These are phyloP conservation scores for Codiaeum variegatum DNA, from an alignment of 441 rosid genomes.

Conservation along the genomic window DNA sequence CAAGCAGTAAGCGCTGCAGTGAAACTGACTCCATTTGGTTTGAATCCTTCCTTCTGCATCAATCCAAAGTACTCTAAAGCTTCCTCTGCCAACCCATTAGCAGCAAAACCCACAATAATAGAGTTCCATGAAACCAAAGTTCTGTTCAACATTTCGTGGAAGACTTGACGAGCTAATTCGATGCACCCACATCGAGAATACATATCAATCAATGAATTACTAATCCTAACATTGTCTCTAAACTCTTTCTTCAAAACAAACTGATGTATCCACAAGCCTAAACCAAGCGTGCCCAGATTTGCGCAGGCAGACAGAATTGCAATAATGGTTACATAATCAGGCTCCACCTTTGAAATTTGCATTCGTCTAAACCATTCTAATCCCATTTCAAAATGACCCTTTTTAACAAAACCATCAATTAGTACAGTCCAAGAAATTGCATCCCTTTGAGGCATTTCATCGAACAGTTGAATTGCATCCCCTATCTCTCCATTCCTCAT, in stretches of 20 bases:
- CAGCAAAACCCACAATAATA: constrained; percentile 61
- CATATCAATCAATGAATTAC: constrained; percentile 65
- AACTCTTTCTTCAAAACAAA: constrained; percentile 44
- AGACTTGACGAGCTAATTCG: constrained; percentile 56
- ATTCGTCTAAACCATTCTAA: constrained; percentile 58
- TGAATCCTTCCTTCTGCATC: constrained; percentile 60
- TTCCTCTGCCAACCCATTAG: constrained; percentile 55
- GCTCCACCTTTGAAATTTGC: constrained; percentile 46
- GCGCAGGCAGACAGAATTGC: constrained; percentile 61
- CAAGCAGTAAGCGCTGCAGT: constrained; percentile 80
- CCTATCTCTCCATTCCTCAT: constrained; percentile 42
- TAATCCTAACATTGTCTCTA: constrained; percentile 47
- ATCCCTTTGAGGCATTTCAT: constrained; percentile 57
- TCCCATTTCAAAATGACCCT: constrained; percentile 50
- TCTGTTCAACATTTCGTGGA: constrained; percentile 49
- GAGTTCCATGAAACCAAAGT: constrained; percentile 80
- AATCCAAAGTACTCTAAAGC: constrained; percentile 53
- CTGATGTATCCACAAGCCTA: constrained; percentile 64
- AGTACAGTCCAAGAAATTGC: constrained; percentile 71
- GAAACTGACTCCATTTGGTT: constrained; percentile 67
- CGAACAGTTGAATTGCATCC: constrained; percentile 49
- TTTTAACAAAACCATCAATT: constrained; percentile 70
- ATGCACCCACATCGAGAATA: constrained; percentile 67
- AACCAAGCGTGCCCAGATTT: constrained; percentile 51
- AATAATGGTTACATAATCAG: constrained; percentile 64